Base-by-base conservation (phyloP, 2,329 filamentous ascomycete genomes). In the Ascocoryne sarcoides region DNA sequence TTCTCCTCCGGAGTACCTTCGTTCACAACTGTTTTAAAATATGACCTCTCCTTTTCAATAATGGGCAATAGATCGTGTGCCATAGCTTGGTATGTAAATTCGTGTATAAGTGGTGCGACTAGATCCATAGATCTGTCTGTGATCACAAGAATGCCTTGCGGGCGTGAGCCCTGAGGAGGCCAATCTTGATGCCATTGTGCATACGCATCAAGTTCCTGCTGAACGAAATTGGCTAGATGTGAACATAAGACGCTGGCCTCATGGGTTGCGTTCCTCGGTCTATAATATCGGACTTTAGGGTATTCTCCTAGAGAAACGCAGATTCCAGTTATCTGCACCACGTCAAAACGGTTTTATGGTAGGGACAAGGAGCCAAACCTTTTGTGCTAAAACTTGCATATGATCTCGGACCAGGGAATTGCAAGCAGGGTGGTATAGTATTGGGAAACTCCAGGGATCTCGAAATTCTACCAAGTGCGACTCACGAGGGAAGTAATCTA, bases 81-180 rank as follows among this genome's bases (percentile, higher is more conserved):
- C 90, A 98, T 96, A 37, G 92, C 88, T 63, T 98, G 92, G 60
- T 96, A 98, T 10, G 92, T 95, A 60, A 98, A 95, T 57, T 98
- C 92, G 63, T 98, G 92, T 3, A 96, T 60, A 9, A 96, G 65
- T 1, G 92, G 92, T 0, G 90, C 81, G 65, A 83, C 78, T 3
- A 95, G 64, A 60, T 98, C 92, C 83, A 98, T 92, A 5, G 88
- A 86, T 46, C 92, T 77, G 61, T 96, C 92, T 1, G 88, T 85
- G 46, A 98, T 83, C 55, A 95, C 69, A 1, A 98, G 73, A 1
- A 88, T 77, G 29, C 86, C 86, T 48, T 85, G 82, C 5, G 89
- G 90, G 39, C 90, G 72, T 37, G 78, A 74, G 7, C 77, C 77
- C n/a, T 71, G 79, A 0, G 89, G 84, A 2, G 90, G 90, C 48